Evolutionary conservation across 2,329 filamentous ascomycete genomes (phyloP).

Genomic region (Gaeumannomyces tritici): DNA sequence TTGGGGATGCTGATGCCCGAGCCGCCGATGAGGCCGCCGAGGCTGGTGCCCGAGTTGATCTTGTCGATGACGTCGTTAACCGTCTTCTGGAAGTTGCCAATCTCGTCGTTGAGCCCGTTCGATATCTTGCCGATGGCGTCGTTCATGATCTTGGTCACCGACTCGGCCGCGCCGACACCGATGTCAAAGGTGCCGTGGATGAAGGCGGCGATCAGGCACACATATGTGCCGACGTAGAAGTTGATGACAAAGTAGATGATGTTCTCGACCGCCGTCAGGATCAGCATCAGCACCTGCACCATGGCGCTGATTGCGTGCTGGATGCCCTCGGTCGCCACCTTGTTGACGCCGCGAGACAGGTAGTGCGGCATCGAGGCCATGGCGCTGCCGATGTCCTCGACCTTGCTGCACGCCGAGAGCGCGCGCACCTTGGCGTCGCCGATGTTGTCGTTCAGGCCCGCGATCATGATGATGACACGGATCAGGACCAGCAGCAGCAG

Average conservation of each 20-base stretch:
- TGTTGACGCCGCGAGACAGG: conserved; percentile 80
- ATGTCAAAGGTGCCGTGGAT: conserved; percentile 70
- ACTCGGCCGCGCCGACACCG: conserved; percentile 33
- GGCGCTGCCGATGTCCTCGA: conserved; percentile 85
- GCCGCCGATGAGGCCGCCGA: conserved; percentile 30
- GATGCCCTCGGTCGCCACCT: conserved; percentile 69
- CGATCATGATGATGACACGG: conserved; percentile 68
- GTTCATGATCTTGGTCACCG: conserved; percentile 37
- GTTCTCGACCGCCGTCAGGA: conserved; percentile 74
- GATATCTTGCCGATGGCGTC: conserved; percentile 42
- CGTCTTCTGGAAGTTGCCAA: conserved; percentile 24
- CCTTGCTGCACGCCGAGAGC: conserved; percentile 78
- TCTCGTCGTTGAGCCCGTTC: conserved; percentile 42
- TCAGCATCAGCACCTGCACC: conserved; percentile 68
- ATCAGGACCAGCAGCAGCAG: conserved; percentile 78
- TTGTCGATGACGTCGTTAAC: conserved; percentile 9
- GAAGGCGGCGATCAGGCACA: conserved; percentile 79
- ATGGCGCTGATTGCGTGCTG: conserved; percentile 73
- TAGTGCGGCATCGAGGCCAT: conserved; percentile 99
- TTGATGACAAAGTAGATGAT: conserved; percentile 90
- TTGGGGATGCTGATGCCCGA: conserved; percentile 1
- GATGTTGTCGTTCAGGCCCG: conserved; percentile 64
- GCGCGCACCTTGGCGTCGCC: conserved; percentile 70
- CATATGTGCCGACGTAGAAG: conserved; percentile 80
- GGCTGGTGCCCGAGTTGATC: conserved; percentile 43